Evolutionary conservation across 306 rosid species (phyloP), one percentile per base, ranked within the genome.

Genomic region (Quercus engelmannii): DNA sequence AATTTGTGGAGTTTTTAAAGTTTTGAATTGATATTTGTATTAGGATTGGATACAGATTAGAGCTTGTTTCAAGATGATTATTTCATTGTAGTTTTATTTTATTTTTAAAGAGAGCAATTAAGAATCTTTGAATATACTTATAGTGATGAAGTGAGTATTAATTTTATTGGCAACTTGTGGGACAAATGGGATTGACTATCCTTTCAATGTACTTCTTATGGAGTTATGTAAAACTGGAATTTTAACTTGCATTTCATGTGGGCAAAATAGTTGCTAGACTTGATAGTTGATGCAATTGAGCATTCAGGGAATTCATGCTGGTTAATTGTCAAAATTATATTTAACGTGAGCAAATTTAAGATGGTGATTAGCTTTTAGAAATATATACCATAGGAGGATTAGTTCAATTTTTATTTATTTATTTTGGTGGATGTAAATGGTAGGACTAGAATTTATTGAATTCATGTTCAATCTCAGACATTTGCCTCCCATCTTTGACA

Each of bases 1-100:
- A 15, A 67, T 30, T 65, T 65, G 17, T 68, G 31, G 55, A 57
- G 43, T 81, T 41, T 62, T 17, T 76, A 2, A 43, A 25, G 63
- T 55, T 74, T 81, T 55, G 83, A 70, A 61, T 76, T 76, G 2
- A 3, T 78, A 25, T 75, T 63, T 55, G 61, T 13, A 12, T 35
- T 18, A 1, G 67, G 46, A 54, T 31, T 73, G 76, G n/a, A 58
- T 64, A 67, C 52, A 5, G 38, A 35, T n/a, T 73, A 46, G 11
- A 64, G 58, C 28, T 20, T 33, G 4, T 67, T 67, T 30, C 15
- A 19, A 67, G 52, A 3, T 21, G 72, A 49, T 19, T 67, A 17
- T 31, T 67, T 28, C n/a, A 31, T 33, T 8, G 15, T 3, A 30
- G 38, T 67, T 63, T 63, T 6, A 12, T 28, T 28, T 41, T 41